Evolutionary conservation across 2,329 filamentous ascomycete genomes (phyloP), one percentile per base, ranked within the genome.

Genomic region (Myriosclerotinia scirpicola): DNA sequence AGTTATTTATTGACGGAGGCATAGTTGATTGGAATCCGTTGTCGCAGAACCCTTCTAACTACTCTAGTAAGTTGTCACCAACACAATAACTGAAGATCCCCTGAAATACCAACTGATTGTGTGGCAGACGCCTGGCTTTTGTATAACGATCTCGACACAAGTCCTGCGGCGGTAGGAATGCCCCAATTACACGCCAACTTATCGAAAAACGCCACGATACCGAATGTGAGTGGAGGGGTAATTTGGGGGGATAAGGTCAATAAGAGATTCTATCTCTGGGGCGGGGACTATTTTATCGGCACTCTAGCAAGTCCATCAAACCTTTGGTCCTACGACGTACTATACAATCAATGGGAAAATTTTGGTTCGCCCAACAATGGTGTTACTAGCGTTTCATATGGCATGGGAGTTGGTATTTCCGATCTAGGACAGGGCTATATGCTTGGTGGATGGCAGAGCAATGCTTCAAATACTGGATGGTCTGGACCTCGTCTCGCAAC

Each of bases 1-100:
- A 80, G 69, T 77, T 90, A 26, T 89, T 86, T 73, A 85, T 89
- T 63, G 86, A 89, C 72, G 87, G 87, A 48, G 86, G 86, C 5
- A 77, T 84, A 64, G 73, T 88, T 38, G 82, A 85, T 71, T 87
- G 83, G 76, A 83, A 81, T 70, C 80, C 83, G 2, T 76, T 84
- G 26, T 74, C 80, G 2, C 75, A 80, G 53, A 81, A 82, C 70
- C 78, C 80, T 0, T 74, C 76, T 20, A 87, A 87, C 69, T 83
- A 84, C 71, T 82, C 85, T 26, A 88, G 85, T 87, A 78, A 65
- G 83, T 62, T 20, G 1, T 44, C 34, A 5, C 36, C 3, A 34
- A 52, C 56, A 46, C 38, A 12, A 30, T 42, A 5, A 22, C 50
- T 14, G 15, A 15, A n/a, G 8, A 15, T 22, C 38, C 30, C 17